Conservation (phyloP, 208 protist species). For the Leishmania major region DNA sequence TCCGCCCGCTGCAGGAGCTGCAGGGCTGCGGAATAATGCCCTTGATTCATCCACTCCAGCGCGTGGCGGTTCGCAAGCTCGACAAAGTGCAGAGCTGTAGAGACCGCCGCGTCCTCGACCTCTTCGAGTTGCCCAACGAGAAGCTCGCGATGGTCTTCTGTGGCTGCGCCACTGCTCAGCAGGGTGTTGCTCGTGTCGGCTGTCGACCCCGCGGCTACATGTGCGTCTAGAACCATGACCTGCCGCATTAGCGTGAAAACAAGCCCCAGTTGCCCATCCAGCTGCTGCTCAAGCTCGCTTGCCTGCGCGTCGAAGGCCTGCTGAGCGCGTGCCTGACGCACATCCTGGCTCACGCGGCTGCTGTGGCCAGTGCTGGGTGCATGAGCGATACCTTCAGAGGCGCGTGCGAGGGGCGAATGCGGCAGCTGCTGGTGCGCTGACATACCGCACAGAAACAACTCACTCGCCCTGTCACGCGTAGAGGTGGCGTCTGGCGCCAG, state of each 20-base stretch:
- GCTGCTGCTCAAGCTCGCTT: conserved; percentile 6
- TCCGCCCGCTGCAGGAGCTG: conserved; percentile 50
- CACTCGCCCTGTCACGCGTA: neutral
- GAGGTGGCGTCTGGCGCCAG: neutral
- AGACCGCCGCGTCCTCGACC: conserved; percentile 21
- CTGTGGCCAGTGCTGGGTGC: neutral
- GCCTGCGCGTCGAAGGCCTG: conserved; percentile 24
- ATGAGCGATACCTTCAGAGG: neutral
- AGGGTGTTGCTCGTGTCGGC: neutral
- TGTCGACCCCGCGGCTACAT: neutral
- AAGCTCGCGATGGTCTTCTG: conserved; percentile 4
- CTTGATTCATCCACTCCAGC: conserved; percentile 64
- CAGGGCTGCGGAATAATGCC: conserved; percentile 58
- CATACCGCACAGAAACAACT: neutral
- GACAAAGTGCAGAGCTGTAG: conserved; percentile 23
- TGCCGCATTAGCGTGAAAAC: conserved; percentile 33
- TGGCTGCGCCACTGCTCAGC: neutral
- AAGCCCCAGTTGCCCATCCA: conserved; percentile 22
- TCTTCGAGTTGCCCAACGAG: conserved; percentile 27
- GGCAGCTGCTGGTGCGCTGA: neutral
- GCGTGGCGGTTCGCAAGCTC: conserved; percentile 35
- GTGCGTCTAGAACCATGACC: conserved; percentile 33
- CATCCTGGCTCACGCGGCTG: conserved; percentile 23
- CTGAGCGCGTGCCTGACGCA: conserved; percentile 24
- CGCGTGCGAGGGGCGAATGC: neutral